Percentiles rank a stretch among this genome's conserved stretches.
phyloP scores from a whole-genome alignment of 306 rosid species.

The Amphicarpaea edgeworthii region DNA sequence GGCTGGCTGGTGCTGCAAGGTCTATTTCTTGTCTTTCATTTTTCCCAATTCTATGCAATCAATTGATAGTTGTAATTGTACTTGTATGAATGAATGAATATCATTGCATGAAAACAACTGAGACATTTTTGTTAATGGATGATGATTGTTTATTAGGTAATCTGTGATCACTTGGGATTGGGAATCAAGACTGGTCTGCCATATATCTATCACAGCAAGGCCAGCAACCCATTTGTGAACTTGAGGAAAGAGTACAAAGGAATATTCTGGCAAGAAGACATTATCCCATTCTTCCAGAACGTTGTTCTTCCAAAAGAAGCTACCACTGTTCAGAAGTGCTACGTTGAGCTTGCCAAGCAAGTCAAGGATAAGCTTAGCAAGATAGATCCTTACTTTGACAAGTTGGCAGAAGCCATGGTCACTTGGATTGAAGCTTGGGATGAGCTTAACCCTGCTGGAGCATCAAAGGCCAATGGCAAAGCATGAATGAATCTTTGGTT shows the following conservation, averaged over 20 bases:
- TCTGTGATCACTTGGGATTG: slow-evolving; percentile 87
- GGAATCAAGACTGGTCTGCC: slow-evolving; percentile 93
- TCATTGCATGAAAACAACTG: slow-evolving; percentile 30
- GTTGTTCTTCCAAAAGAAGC: slow-evolving; percentile 71
- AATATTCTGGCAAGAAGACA: slow-evolving; percentile 63
- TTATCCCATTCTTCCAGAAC: slow-evolving; percentile 54
- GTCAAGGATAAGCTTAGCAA: slow-evolving; percentile 85
- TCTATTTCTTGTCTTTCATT: slow-evolving; percentile 19
- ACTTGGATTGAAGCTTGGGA: slow-evolving; percentile 86
- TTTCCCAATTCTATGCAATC: background rate
- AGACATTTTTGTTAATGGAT: background rate
- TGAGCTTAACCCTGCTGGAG: slow-evolving; percentile 69
- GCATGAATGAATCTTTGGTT: slow-evolving; percentile 46
- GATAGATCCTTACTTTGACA: slow-evolving; percentile 83
- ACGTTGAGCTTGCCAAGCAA: slow-evolving; percentile 80
- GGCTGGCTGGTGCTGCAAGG: slow-evolving; percentile 97
- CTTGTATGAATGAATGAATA: background rate
- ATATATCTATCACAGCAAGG: slow-evolving; percentile 67
- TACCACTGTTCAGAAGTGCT: slow-evolving; percentile 87
- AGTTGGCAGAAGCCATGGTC: slow-evolving; percentile 76
- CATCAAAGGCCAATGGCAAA: slow-evolving; percentile 45
- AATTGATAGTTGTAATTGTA: background rate
- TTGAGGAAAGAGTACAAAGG: slow-evolving; percentile 59
- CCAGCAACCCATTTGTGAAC: slow-evolving; percentile 56
- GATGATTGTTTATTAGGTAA: slow-evolving; percentile 59